These are phyloP conservation scores for Zymoseptoria ardabiliae DNA, from an alignment of 2,329 filamentous ascomycete genomes.

Conservation along the genomic window DNA sequence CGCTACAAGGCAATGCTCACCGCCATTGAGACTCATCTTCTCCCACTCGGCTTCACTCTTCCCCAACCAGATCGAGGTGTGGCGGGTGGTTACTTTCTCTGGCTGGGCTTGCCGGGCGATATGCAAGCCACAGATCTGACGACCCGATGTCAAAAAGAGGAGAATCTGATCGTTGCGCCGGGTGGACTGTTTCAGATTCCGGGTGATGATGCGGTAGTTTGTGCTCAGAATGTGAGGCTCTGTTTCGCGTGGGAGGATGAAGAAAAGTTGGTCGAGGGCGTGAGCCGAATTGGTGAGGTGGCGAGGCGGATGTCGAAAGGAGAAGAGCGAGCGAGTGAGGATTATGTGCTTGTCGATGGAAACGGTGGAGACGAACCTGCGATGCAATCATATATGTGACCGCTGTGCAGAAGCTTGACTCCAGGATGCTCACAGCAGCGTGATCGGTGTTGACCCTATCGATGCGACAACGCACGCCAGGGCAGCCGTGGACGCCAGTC, in stretches of 20 bases:
- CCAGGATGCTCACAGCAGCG: no score
- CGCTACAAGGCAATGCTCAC: slow-evolving; percentile 50
- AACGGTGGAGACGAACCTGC: slow-evolving; percentile 4
- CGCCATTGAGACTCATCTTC: slow-evolving; percentile 53
- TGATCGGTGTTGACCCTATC: no score
- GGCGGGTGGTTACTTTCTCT: slow-evolving; percentile 81
- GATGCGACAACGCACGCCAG: no score
- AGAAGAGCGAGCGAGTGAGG: slow-evolving; percentile 4
- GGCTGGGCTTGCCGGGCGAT: slow-evolving; percentile 56
- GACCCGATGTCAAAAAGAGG: slow-evolving; percentile 51
- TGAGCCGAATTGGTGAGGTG: slow-evolving; percentile 53
- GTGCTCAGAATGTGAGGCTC: slow-evolving; percentile 54
- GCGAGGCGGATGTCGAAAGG: slow-evolving; percentile 30
- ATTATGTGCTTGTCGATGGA: slow-evolving; percentile 15
- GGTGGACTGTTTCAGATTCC: slow-evolving; percentile 61
- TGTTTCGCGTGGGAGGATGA: slow-evolving; percentile 70
- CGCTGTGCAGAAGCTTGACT: not conserved
- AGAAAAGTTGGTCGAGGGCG: slow-evolving; percentile 58
- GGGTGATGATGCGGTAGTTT: slow-evolving; percentile 42
- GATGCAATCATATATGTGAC: slow-evolving; percentile 11
- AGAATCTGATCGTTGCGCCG: slow-evolving; percentile 60
- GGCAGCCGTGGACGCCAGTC: no score
- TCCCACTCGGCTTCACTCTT: slow-evolving; percentile 54
- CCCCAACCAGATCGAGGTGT: slow-evolving; percentile 40
- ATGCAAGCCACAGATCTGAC: slow-evolving; percentile 52